Percentiles rank a stretch among this genome's conserved stretches.
These are phyloP conservation scores for Lyophyllum semitale DNA, from an alignment of 768 basidiomycete genomes.

Conservation along the genomic window DNA sequence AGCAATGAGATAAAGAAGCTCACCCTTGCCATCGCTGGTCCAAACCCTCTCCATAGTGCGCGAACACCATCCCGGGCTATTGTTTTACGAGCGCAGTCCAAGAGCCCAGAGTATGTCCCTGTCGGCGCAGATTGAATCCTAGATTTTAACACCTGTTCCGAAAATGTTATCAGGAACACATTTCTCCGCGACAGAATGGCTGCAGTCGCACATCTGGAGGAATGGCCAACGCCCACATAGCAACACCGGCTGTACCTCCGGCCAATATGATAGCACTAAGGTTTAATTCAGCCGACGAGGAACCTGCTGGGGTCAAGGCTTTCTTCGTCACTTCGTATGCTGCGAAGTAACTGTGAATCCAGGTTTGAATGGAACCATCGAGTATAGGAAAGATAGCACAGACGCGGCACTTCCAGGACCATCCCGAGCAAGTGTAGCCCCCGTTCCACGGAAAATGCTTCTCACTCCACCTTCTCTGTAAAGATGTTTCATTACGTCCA, in stretches of 20 bases:
- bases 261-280: slow-evolving; percentile 86
- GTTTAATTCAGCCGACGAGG: slow-evolving; percentile 80
- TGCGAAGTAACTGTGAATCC: slow-evolving; percentile 79
- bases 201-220: slow-evolving; percentile 82
- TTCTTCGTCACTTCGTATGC: slow-evolving; percentile 96
- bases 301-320: slow-evolving; percentile 75
- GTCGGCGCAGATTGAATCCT: slow-evolving; percentile 94
- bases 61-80: slow-evolving; percentile 84
- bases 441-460: slow-evolving; percentile 90
- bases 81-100: slow-evolving; percentile 92
- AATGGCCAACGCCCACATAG: slow-evolving; percentile 98
- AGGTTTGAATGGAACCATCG: slow-evolving; percentile 1
- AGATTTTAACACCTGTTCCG: slow-evolving; percentile 85
- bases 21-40: slow-evolving; percentile 93
- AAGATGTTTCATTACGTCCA: slow-evolving; percentile 87
- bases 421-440: slow-evolving; percentile 92
- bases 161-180: background rate
- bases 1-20: slow-evolving; percentile 23
- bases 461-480: slow-evolving; percentile 92
- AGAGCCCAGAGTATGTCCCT: slow-evolving; percentile 92
- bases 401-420: slow-evolving; percentile 97
- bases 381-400: slow-evolving; percentile 30
- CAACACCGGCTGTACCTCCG: slow-evolving; percentile 92
- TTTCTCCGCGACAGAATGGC: background rate
- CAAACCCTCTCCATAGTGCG: slow-evolving; percentile 97